Conservation (phyloP, 2,329 filamentous ascomycete species). For the Aspergillus nomiae region DNA sequence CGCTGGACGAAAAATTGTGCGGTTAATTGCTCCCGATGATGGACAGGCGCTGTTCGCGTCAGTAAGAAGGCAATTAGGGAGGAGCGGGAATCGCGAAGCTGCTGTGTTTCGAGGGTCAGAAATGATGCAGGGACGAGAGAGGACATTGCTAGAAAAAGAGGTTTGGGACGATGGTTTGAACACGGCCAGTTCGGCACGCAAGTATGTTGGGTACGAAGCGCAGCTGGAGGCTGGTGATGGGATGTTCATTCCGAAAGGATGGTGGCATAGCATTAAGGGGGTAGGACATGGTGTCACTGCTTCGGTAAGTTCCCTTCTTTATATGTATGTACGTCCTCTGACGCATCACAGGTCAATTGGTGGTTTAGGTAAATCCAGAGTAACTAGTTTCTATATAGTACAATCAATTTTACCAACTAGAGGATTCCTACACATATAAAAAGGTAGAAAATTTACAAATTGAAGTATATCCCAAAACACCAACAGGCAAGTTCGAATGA, state of each 20-base stretch:
- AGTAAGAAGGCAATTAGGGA: conserved; percentile 45
- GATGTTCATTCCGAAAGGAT: conserved; percentile 77
- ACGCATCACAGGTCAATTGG: conserved; percentile 65
- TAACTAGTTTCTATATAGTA: background rate
- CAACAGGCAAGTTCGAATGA: background rate
- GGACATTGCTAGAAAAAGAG: conserved; percentile 63
- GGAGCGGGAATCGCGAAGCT: conserved; percentile 32
- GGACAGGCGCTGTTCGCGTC: conserved; percentile 67
- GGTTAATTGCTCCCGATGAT: conserved; percentile 66
- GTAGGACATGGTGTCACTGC: conserved; percentile 59
- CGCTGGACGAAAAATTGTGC: conserved; percentile 69
- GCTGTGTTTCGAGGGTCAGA: conserved; percentile 71
- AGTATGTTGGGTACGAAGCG: conserved; percentile 50
- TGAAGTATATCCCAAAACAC: background rate
- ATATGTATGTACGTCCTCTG: background rate
- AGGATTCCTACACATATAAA: background rate
- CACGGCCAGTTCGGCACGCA: conserved; percentile 25
- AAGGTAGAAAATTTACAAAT: background rate
- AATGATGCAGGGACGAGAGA: conserved; percentile 87
- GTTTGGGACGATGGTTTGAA: conserved; percentile 62
- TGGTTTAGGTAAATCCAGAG: conserved; percentile 64
- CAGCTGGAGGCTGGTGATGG: conserved; percentile 66
- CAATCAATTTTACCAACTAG: background rate
- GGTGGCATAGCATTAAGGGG: conserved; percentile 84
- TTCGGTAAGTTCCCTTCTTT: conserved; percentile 49